Base-by-base conservation (phyloP, 2,329 filamentous ascomycete genomes). In the Fusarium luffae region DNA sequence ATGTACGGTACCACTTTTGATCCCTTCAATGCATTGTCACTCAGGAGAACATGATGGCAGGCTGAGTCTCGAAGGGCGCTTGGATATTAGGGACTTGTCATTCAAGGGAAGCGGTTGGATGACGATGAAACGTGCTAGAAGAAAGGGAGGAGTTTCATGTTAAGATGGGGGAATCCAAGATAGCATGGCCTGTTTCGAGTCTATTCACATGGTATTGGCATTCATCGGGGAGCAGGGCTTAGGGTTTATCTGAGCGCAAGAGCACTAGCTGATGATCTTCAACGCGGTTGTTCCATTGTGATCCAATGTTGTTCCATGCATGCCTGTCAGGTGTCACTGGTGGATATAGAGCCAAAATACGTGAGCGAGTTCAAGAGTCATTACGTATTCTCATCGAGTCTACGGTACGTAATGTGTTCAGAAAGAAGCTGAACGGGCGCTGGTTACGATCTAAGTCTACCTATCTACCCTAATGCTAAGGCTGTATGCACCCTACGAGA, bases 71-170 rank as follows among this genome's bases (percentile, higher is more conserved):
- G 14, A 25, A 34, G 40, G 41, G 21, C 43, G 42, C n/a, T 32
- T 27, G 37, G 41, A 30, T 27, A 16, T 16, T n/a, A 57, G 46
- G 19, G 47, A 43, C n/a, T 50, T 3, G 44, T 16, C n/a, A 42
- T 43, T 14, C n/a, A 43, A 66, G 41, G 49, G 42, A 32, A 54
- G 23, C 23, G 19, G 18, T 40, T 49, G 32, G 42, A 19, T 46
- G 18, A 55, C 49, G 67, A 30, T 70, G 66, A 67, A 70, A 70
- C 66, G 32, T 46, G 52, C 62, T 70, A 63, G 61, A 59, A 50
- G 48, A 23, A 44, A 61, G 40, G 54, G 32, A 51, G 43, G 37
- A 19, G 51, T 66, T 66, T 57, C 55, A 60, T 37, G 28, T 18
- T 41, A n/a, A 46, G 41, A 47, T 50, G 51, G 37, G 6, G 32